Evolutionary conservation across 805 yeast genomes (phyloP).

Genomic region (Candida wancherniae): DNA sequence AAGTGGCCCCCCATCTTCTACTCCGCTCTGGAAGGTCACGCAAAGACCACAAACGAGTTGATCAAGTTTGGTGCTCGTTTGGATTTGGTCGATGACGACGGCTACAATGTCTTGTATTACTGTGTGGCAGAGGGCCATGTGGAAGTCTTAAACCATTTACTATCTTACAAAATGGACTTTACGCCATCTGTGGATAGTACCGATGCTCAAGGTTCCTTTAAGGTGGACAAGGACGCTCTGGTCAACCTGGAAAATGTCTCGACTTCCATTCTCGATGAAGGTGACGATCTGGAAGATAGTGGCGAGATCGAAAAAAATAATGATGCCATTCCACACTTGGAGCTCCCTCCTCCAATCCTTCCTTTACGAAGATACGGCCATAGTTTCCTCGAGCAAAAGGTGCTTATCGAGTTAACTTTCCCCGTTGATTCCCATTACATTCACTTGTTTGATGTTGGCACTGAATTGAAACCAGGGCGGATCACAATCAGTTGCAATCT

Average conservation of each 20-base stretch:
- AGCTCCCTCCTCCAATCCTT: slow-evolving; percentile 92
- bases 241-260: slow-evolving; percentile 5
- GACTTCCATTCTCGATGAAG: slow-evolving; percentile 26
- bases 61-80: slow-evolving; percentile 71
- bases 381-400: slow-evolving; percentile 86
- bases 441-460: slow-evolving; percentile 38
- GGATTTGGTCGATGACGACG: slow-evolving; percentile 68
- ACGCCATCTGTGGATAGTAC: slow-evolving; percentile 1
- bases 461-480: slow-evolving; percentile 64
- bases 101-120: slow-evolving; percentile 75
- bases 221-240: no score
- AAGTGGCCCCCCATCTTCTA: slow-evolving; percentile 94
- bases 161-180: slow-evolving; percentile 32
- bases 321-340: slow-evolving; percentile 83
- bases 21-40: slow-evolving; percentile 82
- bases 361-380: slow-evolving; percentile 95
- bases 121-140: slow-evolving; percentile 95
- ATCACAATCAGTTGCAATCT: slow-evolving; percentile 73
- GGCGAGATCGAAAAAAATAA: slow-evolving; percentile 34
- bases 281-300: slow-evolving; percentile 36
- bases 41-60: slow-evolving; percentile 61
- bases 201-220: not conserved
- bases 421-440: slow-evolving; percentile 46
- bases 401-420: slow-evolving; percentile 72
- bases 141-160: slow-evolving; percentile 66